Percentiles rank a stretch among this genome's conserved stretches.
phyloP scores from a whole-genome alignment of 768 basidiomycete species.

The Panellus pusillus region DNA sequence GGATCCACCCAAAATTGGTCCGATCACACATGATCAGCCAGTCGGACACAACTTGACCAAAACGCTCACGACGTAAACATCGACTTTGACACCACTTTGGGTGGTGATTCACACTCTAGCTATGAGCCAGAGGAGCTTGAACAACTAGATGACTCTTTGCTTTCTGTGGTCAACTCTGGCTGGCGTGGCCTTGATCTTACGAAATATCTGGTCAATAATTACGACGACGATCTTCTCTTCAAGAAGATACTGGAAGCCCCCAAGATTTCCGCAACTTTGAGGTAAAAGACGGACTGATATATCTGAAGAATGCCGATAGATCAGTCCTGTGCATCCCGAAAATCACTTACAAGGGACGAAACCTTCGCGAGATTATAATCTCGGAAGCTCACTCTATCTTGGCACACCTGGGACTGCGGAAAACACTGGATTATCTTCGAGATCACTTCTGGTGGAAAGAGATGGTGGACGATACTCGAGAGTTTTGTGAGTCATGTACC shows the following conservation, averaged over 20 bases:
- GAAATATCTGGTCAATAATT: not conserved
- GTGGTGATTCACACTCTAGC: too few species aligned
- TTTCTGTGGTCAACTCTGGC: conserved; percentile 6
- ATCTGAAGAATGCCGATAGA: conserved; percentile 6
- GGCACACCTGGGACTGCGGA: conserved; percentile 26
- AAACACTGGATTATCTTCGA: conserved; percentile 23
- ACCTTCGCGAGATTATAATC: conserved; percentile 24
- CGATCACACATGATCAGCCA: too few species aligned
- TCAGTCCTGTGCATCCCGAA: conserved; percentile 22
- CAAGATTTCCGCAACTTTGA: conserved; percentile 21
- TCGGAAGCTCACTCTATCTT: conserved; percentile 27
- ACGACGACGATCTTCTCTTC: conserved; percentile 5
- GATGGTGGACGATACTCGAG: conserved; percentile 8
- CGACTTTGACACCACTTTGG: too few species aligned
- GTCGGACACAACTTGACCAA: too few species aligned
- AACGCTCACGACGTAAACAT: too few species aligned
- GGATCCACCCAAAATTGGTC: too few species aligned
- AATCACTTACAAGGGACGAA: not conserved
- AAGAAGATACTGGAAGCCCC: conserved; percentile 9
- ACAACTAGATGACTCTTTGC: conserved; percentile 1
- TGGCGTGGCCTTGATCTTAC: conserved; percentile 7
- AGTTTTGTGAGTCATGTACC: conserved; percentile 11
- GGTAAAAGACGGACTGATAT: conserved; percentile 15
- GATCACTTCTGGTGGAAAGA: conserved; percentile 17
- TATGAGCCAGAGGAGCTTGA: not conserved